Percentiles rank a stretch among this genome's conserved stretches.
phyloP scores from a whole-genome alignment of 495 filamentous ascomycete genomes.

The Aspergillus incahuasiensis region DNA sequence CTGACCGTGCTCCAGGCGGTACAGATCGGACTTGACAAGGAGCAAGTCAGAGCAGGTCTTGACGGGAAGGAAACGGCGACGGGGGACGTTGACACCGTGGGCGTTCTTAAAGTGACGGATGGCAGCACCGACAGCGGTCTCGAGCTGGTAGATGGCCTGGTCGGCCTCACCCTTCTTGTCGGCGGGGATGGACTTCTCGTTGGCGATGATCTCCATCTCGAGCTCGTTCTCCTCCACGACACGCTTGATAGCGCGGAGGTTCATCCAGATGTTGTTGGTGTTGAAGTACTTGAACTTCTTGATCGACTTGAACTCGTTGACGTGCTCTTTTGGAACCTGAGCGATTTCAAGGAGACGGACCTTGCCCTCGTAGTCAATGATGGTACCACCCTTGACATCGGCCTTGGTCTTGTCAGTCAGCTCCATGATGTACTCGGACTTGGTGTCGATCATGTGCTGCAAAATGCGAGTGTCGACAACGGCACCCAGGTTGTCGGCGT shows the following conservation, averaged over 20 bases:
- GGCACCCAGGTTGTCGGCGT: slow-evolving; percentile 97
- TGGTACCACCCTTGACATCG: slow-evolving; percentile 99
- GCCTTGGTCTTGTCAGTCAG: slow-evolving; percentile 99
- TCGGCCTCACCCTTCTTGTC: slow-evolving; percentile 99
- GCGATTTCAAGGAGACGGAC: slow-evolving; percentile 97
- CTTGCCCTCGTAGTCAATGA: slow-evolving; percentile 97
- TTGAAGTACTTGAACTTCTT: slow-evolving; percentile 99
- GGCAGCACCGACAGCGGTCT: slow-evolving; percentile 96
- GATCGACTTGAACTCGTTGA: slow-evolving; percentile 99
- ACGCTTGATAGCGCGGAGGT: slow-evolving; percentile 94
- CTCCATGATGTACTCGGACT: slow-evolving; percentile 99
- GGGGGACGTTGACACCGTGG: slow-evolving; percentile 98
- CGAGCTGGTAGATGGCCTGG: slow-evolving; percentile 93
- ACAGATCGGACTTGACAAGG: slow-evolving; percentile 99
- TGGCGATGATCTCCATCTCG: slow-evolving; percentile 99
- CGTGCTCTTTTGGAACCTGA: slow-evolving; percentile 99
- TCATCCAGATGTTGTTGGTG: slow-evolving; percentile 99
- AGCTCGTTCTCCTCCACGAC: slow-evolving; percentile 98
- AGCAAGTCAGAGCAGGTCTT: slow-evolving; percentile 99
- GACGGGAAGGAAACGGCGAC: slow-evolving; percentile 96
- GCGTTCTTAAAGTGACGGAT: slow-evolving; percentile 98
- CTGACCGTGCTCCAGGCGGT: slow-evolving; percentile 99
- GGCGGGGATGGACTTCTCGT: slow-evolving; percentile 95
- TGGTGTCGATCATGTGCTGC: slow-evolving; percentile 96
- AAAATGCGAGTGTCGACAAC: slow-evolving; percentile 96